phyloP scores from a whole-genome alignment of 352 stramenopile genomes.

The Globisporangium barbulae region DNA sequence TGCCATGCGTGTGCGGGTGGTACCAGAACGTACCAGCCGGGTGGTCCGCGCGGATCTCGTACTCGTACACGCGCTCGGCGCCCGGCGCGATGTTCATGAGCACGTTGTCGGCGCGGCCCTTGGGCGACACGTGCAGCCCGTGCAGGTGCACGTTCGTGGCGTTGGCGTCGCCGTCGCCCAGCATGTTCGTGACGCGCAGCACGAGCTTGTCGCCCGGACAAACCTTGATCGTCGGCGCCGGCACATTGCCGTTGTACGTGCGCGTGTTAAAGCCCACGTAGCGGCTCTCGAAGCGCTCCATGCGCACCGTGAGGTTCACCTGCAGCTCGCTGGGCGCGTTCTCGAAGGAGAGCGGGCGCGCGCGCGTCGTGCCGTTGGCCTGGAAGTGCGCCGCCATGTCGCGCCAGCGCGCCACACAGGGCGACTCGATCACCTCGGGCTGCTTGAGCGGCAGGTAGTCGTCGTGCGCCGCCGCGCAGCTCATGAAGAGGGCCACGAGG shows the following conservation, averaged over 20 bases:
- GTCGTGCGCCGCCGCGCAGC: slow-evolving; percentile 14
- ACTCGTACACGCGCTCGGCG: slow-evolving; percentile 49
- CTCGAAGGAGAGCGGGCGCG: slow-evolving; percentile 34
- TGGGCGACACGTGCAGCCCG: slow-evolving; percentile 61
- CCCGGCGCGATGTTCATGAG: slow-evolving; percentile 48
- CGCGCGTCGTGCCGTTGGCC: neutral
- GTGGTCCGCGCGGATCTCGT: slow-evolving; percentile 66
- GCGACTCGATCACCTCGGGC: slow-evolving; percentile 38
- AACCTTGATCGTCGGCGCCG: slow-evolving; percentile 68
- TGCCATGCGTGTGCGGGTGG: slow-evolving; percentile 68
- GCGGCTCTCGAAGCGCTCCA: slow-evolving; percentile 60
- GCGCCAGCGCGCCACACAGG: slow-evolving; percentile 36
- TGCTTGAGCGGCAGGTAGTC: slow-evolving; percentile 45
- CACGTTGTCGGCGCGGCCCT: slow-evolving; percentile 57
- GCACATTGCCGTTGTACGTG: slow-evolving; percentile 65
- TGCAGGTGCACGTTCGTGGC: slow-evolving; percentile 73
- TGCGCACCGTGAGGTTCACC: slow-evolving; percentile 53
- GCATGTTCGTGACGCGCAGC: slow-evolving; percentile 51
- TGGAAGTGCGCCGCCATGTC: slow-evolving; percentile 23
- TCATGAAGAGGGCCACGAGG: neutral
- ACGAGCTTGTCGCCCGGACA: slow-evolving; percentile 63
- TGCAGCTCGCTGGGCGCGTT: slow-evolving; percentile 43
- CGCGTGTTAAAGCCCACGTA: slow-evolving; percentile 77
- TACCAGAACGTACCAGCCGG: slow-evolving; percentile 80
- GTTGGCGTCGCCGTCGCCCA: slow-evolving; percentile 48